Conservation (phyloP, 2,329 filamentous ascomycete genomes). For the Pestalotiopsis sp. region DNA sequence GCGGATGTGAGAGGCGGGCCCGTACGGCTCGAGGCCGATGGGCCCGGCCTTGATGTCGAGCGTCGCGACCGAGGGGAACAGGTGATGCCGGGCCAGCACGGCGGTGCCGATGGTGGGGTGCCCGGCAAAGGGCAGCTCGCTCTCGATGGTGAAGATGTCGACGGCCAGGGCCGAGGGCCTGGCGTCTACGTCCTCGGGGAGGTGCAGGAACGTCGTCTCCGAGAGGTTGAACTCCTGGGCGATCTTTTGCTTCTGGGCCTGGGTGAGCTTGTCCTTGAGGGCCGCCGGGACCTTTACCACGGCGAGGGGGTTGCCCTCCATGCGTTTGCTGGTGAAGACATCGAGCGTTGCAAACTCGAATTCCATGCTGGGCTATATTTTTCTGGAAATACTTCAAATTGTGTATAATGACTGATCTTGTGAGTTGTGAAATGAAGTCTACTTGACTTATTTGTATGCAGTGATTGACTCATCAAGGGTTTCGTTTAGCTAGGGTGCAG, state of each 20-base stretch:
- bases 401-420: not conserved
- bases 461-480: not conserved
- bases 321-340: constrained; percentile 56
- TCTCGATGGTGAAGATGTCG: constrained; percentile 61
- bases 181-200: constrained; percentile 32
- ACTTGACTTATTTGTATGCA: not conserved
- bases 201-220: constrained; percentile 66
- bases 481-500: not conserved
- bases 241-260: constrained; percentile 58
- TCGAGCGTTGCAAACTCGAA: constrained; percentile 58
- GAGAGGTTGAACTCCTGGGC: constrained; percentile 67
- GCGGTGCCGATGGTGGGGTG: constrained; percentile 65
- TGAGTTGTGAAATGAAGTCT: too few relatives aligned
- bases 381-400: not conserved
- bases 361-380: constrained; percentile 17
- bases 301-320: constrained; percentile 63
- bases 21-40: constrained; percentile 35
- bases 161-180: constrained; percentile 39
- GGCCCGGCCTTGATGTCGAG: constrained; percentile 60
- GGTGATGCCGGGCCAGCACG: constrained; percentile 44
- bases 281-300: constrained; percentile 55
- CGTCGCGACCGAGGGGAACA: constrained; percentile 39
- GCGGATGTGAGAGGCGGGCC: constrained; percentile 40
- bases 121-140: constrained; percentile 64
- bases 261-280: constrained; percentile 41